Percentiles rank a stretch among this genome's conserved stretches.
phyloP scores from a whole-genome alignment of 2,329 filamentous ascomycete genomes.

The Thermoascus crustaceus region DNA sequence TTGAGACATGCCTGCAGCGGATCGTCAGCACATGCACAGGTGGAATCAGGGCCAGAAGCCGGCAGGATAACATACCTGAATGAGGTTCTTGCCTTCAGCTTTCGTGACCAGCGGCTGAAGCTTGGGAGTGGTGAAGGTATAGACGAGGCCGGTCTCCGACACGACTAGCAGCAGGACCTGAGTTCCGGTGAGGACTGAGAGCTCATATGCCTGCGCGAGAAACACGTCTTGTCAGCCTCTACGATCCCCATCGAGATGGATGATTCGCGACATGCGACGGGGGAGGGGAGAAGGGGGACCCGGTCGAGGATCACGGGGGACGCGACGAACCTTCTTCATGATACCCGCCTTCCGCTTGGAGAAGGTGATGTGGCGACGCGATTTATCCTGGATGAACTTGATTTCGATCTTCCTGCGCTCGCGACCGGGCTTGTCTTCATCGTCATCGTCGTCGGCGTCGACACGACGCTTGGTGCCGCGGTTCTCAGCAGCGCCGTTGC shows the following conservation, averaged over 20 bases:
- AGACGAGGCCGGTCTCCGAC: constrained; percentile 93
- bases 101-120: constrained; percentile 96
- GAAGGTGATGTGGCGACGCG: constrained; percentile 97
- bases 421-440: constrained; percentile 94
- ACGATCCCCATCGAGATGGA: too few relatives aligned
- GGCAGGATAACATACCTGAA: constrained; percentile 65
- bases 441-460: constrained; percentile 91
- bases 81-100: constrained; percentile 97
- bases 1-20: constrained; percentile 82
- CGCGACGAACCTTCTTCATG: constrained; percentile 90
- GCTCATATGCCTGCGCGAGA: constrained; percentile 73
- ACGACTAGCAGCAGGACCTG: constrained; percentile 95
- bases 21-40: constrained; percentile 11
- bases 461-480: constrained; percentile 83
- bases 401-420: constrained; percentile 99
- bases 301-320: constrained; percentile 9
- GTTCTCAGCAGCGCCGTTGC: constrained; percentile 62
- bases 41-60: not conserved
- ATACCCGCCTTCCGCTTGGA: constrained; percentile 99
- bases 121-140: constrained; percentile 98
- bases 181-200: constrained; percentile 94
- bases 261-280: too few relatives aligned
- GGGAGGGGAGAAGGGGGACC: constrained; percentile 1
- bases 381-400: constrained; percentile 99
- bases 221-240: not conserved